phyloP scores from a whole-genome alignment of 2,329 filamentous ascomycete genomes.

The Claviceps africana region DNA sequence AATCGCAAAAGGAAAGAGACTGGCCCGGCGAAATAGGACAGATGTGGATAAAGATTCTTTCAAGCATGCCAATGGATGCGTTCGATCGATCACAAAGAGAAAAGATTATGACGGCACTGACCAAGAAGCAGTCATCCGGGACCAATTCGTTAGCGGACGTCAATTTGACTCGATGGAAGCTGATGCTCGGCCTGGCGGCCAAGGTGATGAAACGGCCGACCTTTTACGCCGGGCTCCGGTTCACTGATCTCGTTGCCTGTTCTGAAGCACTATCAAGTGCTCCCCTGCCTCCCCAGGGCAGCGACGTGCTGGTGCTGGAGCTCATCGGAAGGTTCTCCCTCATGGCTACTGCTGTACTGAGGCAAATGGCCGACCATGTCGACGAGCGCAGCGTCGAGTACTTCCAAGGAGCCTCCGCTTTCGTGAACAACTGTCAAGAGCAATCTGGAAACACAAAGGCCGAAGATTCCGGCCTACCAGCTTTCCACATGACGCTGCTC shows the following conservation, averaged over 20 bases:
- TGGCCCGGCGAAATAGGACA: conserved; percentile 18
- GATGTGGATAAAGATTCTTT: conserved; percentile 19
- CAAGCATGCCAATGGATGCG: conserved; percentile 22
- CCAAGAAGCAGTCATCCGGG: conserved; percentile 14
- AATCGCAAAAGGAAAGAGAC: conserved; percentile 16
- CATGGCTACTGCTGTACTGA: conserved; percentile 20
- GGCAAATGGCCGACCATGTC: conserved; percentile 30
- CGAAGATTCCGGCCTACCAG: conserved; percentile 9
- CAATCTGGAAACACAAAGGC: not conserved
- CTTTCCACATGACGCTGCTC: conserved; percentile 22
- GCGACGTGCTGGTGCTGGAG: conserved; percentile 17
- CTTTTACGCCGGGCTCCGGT: conserved; percentile 34
- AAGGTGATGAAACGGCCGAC: conserved; percentile 38
- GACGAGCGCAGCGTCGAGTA: conserved; percentile 29
- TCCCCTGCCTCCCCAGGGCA: conserved; percentile 10
- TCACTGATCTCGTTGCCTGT: conserved; percentile 20
- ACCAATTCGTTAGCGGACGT: conserved; percentile 13
- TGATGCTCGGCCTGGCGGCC: conserved; percentile 29
- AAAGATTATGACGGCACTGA: conserved; percentile 23
- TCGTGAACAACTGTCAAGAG: conserved; percentile 14
- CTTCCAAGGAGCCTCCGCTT: conserved; percentile 17
- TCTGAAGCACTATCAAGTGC: conserved; percentile 20
- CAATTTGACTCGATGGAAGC: conserved; percentile 19
- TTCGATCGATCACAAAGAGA: conserved; percentile 31
- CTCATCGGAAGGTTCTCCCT: conserved; percentile 19